Evolutionary conservation across 1,284 basidiomycete species (phyloP).

Genomic region (Phellinidium pouzarii): DNA sequence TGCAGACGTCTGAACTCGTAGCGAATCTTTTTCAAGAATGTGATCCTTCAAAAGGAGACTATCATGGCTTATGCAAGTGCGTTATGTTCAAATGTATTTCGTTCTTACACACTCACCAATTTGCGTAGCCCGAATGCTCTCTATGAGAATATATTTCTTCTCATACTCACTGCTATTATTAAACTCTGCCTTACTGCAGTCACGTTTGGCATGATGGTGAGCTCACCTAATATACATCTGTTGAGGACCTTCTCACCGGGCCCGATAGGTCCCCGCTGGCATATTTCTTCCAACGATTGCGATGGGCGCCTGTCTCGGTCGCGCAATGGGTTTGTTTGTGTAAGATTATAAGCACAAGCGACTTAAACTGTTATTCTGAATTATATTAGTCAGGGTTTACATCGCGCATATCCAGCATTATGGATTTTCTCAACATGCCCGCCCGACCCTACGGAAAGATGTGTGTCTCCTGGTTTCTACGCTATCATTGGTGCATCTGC

Average conservation of each 20-base stretch:
- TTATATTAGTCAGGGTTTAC: slow-evolving; percentile 47
- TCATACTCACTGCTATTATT: slow-evolving; percentile 52
- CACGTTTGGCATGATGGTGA: slow-evolving; percentile 73
- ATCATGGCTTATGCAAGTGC: slow-evolving; percentile 70
- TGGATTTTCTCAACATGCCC: slow-evolving; percentile 68
- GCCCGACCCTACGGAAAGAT: slow-evolving; percentile 57
- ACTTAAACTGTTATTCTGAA: background rate
- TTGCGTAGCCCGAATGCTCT: slow-evolving; percentile 49
- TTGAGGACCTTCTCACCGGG: background rate
- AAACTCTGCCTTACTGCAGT: slow-evolving; percentile 62
- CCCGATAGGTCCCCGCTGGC: slow-evolving; percentile 55
- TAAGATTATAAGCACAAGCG: slow-evolving; percentile 22
- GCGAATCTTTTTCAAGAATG: slow-evolving; percentile 71
- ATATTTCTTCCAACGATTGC: slow-evolving; percentile 71
- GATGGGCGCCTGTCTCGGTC: slow-evolving; percentile 63
- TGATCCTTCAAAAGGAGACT: slow-evolving; percentile 56
- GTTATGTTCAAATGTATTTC: slow-evolving; percentile 22
- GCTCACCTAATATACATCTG: slow-evolving; percentile 10
- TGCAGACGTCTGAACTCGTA: slow-evolving; percentile 64
- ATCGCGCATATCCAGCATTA: slow-evolving; percentile 52
- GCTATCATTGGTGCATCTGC: slow-evolving; percentile 79
- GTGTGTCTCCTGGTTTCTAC: slow-evolving; percentile 77
- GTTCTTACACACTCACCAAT: background rate
- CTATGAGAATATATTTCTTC: slow-evolving; percentile 59
- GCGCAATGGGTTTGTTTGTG: slow-evolving; percentile 64